Evolutionary conservation across 257 asterid species (phyloP).

Genomic region (Fraxinus pennsylvanica): DNA sequence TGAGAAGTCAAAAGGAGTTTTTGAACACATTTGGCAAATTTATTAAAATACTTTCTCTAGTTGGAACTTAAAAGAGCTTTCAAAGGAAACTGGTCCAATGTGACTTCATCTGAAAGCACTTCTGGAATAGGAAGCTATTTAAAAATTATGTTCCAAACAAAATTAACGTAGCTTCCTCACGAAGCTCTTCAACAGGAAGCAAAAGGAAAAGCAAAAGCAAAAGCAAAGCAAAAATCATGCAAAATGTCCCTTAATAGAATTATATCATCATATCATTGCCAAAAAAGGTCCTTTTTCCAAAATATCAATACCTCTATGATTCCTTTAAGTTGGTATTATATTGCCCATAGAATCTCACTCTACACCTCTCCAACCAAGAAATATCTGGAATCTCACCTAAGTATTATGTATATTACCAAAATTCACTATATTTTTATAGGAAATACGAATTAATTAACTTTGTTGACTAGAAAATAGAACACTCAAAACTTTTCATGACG

Average conservation of each 20-base stretch:
- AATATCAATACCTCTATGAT: not conserved
- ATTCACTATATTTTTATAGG: not conserved
- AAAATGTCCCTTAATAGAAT: not conserved
- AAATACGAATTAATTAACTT: not conserved
- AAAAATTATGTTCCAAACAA: too few species aligned
- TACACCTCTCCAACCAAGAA: not conserved
- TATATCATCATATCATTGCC: not conserved
- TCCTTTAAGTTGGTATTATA: not conserved
- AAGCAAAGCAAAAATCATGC: too few species aligned
- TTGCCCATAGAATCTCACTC: not conserved
- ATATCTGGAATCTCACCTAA: not conserved
- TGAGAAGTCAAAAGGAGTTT: too few species aligned
- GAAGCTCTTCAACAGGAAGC: too few species aligned
- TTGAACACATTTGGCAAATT: too few species aligned
- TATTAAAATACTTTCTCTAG: too few species aligned
- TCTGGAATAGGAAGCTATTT: too few species aligned
- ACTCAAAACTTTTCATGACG: not conserved
- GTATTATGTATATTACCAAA: not conserved
- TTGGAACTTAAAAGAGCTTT: too few species aligned
- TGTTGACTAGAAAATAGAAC: slow-evolving; percentile 1
- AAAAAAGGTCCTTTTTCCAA: not conserved
- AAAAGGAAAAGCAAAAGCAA: too few species aligned
- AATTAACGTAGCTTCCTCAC: too few species aligned
- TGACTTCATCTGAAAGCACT: too few species aligned
- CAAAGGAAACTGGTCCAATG: too few species aligned